These are phyloP conservation scores for Bretschneidera sinensis DNA, from an alignment of 345 rosid genomes.

Conservation along the genomic window DNA sequence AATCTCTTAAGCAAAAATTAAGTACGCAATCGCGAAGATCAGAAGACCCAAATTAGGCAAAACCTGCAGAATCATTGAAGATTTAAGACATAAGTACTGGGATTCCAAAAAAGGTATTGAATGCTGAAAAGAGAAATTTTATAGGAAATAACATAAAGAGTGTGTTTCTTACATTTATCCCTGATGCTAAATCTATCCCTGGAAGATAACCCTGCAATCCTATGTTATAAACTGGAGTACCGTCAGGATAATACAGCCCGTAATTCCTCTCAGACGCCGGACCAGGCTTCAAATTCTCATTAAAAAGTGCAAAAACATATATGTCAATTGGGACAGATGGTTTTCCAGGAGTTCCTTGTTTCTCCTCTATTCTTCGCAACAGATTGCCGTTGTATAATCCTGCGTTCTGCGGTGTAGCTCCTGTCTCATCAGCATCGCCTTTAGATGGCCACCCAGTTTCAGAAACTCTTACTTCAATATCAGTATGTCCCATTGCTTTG, in stretches of 20 bases:
- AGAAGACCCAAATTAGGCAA: slow-evolving; percentile 26
- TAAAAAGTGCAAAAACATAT: slow-evolving; percentile 82
- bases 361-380: slow-evolving; percentile 39
- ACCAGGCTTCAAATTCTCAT: slow-evolving; percentile 85
- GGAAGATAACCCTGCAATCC: slow-evolving; percentile 70
- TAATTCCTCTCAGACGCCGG: slow-evolving; percentile 89
- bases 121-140: background rate
- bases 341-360: slow-evolving; percentile 74
- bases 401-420: slow-evolving; percentile 76
- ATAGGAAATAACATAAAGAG: background rate
- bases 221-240: slow-evolving; percentile 69
- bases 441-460: slow-evolving; percentile 99
- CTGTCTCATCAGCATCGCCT: slow-evolving; percentile 70
- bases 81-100: background rate
- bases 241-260: slow-evolving; percentile 79
- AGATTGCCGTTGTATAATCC: slow-evolving; percentile 68
- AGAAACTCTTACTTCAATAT: slow-evolving; percentile 61
- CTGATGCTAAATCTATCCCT: slow-evolving; percentile 39
- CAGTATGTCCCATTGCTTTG: slow-evolving; percentile 59
- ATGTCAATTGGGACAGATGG: slow-evolving; percentile 65
- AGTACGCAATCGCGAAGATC: slow-evolving; percentile 21
- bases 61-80: slow-evolving; percentile 33
- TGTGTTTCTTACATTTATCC: slow-evolving; percentile 32
- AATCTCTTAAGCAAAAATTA: slow-evolving; percentile 13
- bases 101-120: background rate